Evolutionary conservation across 1,284 basidiomycete species (phyloP), one percentile per base, ranked within the genome.

Genomic region (Malassezia restricta): DNA sequence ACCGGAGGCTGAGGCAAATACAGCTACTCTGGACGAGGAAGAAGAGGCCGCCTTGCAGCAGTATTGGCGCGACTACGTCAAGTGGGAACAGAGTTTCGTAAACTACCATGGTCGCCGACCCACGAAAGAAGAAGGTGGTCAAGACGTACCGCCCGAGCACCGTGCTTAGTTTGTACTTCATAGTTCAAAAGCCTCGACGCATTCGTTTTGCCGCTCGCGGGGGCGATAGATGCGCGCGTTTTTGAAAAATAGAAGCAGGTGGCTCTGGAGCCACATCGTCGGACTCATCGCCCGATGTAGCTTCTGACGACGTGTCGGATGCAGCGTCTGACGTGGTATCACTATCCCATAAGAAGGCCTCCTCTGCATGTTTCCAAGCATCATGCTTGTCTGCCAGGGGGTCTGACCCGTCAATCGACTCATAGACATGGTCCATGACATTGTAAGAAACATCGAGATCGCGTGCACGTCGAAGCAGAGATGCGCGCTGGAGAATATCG

Each of bases 11-110:
- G 31, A 51, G 15, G 43, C 40, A 11, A 41, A 27, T 11, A 30
- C 38, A n/a, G 57, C 57, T 9, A 57, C 50, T 40, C 54, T 60
- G 20, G 63, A 68, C 31, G 61, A 68, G 42, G 58, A 65, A 37
- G 62, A 55, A 27, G 47, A 55, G 14, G 48, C 31, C 6, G 54
- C 65, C 1, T 56, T 73, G 24, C 63, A 62, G 56, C 68, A 68
- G 40, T 73, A 73, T 54, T 73, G 70, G 70, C 59, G 62, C 8
- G 70, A 73, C 51, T 73, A 73, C 47, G 58, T 64, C 29, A 51
- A 57, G 14, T 71, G 70, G 68, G 68, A 72, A 40, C 46, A 58
- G 53, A 59, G 54, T 40, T 73, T 69, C 58, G 46, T 54, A 24
- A 62, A 63, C 30, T 73, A 73, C 50, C 70, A 73, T 54, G 62